A percentile compares a stretch with the other conserved stretches of the same genome.
Conservation (phyloP, 345 rosid species). For the Eucalyptus albens region DNA sequence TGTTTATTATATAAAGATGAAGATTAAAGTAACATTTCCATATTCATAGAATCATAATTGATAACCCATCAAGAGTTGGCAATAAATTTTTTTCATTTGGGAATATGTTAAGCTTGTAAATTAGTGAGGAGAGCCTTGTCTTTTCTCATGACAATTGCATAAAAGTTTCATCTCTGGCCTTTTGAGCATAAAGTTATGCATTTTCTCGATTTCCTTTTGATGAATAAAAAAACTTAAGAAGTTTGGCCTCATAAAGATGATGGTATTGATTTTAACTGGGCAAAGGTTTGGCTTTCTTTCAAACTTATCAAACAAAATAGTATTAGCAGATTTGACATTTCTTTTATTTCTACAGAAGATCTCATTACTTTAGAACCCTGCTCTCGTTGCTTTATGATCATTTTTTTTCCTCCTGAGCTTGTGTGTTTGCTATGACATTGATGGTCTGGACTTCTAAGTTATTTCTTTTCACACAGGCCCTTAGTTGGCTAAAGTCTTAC, state of each 20-base stretch:
- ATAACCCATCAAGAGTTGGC: not conserved
- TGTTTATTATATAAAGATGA: not conserved
- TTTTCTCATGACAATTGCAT: not conserved
- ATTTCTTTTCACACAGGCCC: conserved; percentile 39
- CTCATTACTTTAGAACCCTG: not conserved
- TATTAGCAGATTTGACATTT: not conserved
- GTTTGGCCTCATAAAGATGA: not conserved
- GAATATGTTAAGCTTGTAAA: not conserved
- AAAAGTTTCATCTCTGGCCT: not conserved
- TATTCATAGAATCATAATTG: not conserved
- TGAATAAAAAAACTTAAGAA: not conserved
- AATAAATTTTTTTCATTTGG: not conserved
- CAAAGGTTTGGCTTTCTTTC: not conserved
- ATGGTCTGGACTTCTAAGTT: not conserved
- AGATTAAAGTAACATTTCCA: not conserved
- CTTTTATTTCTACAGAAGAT: not conserved
- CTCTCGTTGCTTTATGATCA: not conserved
- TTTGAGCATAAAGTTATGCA: not conserved
- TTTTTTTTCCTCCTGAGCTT: not conserved
- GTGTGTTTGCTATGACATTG: not conserved
- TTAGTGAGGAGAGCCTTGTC: not conserved
- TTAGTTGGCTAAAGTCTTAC: conserved; percentile 72
- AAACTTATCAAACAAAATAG: not conserved
- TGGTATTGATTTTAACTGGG: not conserved
- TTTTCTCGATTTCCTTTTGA: not conserved